Percentiles rank a stretch among this genome's conserved stretches.
These are phyloP conservation scores for Misopates orontium DNA, from an alignment of 257 asterid species.

Conservation along the genomic window DNA sequence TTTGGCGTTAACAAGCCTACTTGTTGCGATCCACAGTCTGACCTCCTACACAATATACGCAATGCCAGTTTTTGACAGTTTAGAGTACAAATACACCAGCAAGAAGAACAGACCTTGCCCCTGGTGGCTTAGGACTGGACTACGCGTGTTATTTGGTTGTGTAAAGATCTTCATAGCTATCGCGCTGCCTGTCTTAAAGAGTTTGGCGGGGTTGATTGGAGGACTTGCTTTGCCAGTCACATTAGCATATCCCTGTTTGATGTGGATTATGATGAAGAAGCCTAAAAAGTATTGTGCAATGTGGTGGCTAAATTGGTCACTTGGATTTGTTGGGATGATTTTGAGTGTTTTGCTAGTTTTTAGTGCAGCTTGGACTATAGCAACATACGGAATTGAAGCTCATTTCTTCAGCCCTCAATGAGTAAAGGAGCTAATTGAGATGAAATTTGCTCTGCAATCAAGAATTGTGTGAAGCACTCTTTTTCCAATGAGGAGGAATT, in stretches of 20 bases:
- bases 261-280: slow-evolving; percentile 71
- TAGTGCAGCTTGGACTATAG: slow-evolving; percentile 77
- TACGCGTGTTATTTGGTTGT: slow-evolving; percentile 70
- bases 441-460: too few species aligned
- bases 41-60: slow-evolving; percentile 90
- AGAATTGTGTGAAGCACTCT: too few species aligned
- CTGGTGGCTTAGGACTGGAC: slow-evolving; percentile 64
- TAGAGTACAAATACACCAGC: slow-evolving; percentile 82
- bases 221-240: slow-evolving; percentile 81
- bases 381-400: slow-evolving; percentile 57
- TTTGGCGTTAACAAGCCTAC: slow-evolving; percentile 57
- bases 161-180: slow-evolving; percentile 72
- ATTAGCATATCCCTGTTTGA: slow-evolving; percentile 84
- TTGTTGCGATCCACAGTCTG: slow-evolving; percentile 68
- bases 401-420: slow-evolving; percentile 76
- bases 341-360: slow-evolving; percentile 58
- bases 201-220: slow-evolving; percentile 77
- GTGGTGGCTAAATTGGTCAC: slow-evolving; percentile 78
- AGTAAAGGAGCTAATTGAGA: slow-evolving; percentile 10
- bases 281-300: slow-evolving; percentile 46
- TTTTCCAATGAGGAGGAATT: too few species aligned
- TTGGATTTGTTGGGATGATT: slow-evolving; percentile 67
- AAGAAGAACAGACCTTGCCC: slow-evolving; percentile 72
- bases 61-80: slow-evolving; percentile 88
- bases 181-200: slow-evolving; percentile 76